These are phyloP conservation scores for Lathyrus aphaca DNA, from an alignment of 306 rosid genomes.

Conservation along the genomic window DNA sequence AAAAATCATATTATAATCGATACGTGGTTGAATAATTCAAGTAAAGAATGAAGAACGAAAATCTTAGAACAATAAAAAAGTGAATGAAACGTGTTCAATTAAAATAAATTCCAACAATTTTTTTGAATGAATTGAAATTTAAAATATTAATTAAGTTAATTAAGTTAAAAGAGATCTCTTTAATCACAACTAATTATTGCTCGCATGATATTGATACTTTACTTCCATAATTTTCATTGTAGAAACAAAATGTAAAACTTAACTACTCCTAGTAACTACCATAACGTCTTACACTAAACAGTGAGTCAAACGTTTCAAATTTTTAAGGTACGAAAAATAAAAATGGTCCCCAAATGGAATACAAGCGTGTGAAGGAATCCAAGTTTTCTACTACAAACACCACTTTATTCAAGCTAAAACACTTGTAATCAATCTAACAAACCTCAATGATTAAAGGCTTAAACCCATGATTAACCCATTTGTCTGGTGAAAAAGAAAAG, in stretches of 20 bases:
- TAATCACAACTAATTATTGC: too few relatives aligned
- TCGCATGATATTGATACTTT: too few relatives aligned
- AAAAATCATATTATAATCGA: too few relatives aligned
- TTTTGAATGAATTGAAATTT: too few relatives aligned
- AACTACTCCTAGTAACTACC: slow-evolving; percentile 24
- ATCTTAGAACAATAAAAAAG: too few relatives aligned
- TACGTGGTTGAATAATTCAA: too few relatives aligned
- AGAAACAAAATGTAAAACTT: background rate
- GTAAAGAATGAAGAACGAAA: too few relatives aligned
- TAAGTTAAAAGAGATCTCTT: too few relatives aligned
- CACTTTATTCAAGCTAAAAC: slow-evolving; percentile 32
- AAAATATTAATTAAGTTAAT: too few relatives aligned
- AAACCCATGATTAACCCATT: slow-evolving; percentile 51
- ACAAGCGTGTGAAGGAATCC: slow-evolving; percentile 44
- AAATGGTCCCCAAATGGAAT: slow-evolving; percentile 25
- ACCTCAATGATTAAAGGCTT: slow-evolving; percentile 65
- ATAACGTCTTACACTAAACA: background rate
- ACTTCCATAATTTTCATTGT: too few relatives aligned
- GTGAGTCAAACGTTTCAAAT: slow-evolving; percentile 35
- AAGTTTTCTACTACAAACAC: slow-evolving; percentile 9
- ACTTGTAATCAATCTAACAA: slow-evolving; percentile 39
- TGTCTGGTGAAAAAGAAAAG: slow-evolving; percentile 48
- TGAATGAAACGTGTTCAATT: too few relatives aligned
- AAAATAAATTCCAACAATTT: too few relatives aligned
- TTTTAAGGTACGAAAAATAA: slow-evolving; percentile 29